Evolutionary conservation across 208 protist species (phyloP), one percentile per base, ranked within the genome.

Genomic region (Angomonas deanei): DNA sequence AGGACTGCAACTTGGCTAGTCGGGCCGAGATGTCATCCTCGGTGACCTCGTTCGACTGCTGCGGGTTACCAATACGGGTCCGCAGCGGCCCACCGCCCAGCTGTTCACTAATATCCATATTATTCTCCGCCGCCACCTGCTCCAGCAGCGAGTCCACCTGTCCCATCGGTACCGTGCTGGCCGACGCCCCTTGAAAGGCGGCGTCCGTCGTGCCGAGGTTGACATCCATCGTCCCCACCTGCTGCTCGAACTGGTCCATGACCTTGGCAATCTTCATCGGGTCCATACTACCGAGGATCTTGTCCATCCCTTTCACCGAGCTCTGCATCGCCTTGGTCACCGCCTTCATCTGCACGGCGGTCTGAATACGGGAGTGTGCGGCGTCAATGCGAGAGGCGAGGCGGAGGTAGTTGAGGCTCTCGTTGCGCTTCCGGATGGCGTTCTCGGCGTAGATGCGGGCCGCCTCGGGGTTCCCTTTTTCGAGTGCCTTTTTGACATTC

Each of bases 371-470:
- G 3, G 87, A 93, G 13, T 93, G 80, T 0, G 98, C 96, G 0
- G 96, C 97, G 71, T 99, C 97, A 2, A 99, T 70, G 36, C 98
- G 90, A 5, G 92, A 96, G 49, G 92, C 60, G 46, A 99, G 88
- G 24, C 96, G 70, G 15, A 99, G 79, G 75, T 97, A 98, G 79
- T 99, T 99, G 15, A 97, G 66, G 21, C 71, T 61, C 69, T 99
- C 93, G 57, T 97, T 98, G 67, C 97, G 86, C 74, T 99, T 97
- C 8, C 98, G 79, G 57, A 99, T 99, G 0, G 96, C 86, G 66
- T 99, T 99, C 76, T 99, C 86, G 10, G 97, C 97, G 82, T 99
- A 99, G 50, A 99, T 99, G 57, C 96, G 86, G n/a, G 98, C 98
- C 1, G 96, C 97, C 49, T 99, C 97, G 2, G 87, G 79, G 84